Conservation (phyloP, 1,139 yeast species). For the Tardiomyces blankii region DNA sequence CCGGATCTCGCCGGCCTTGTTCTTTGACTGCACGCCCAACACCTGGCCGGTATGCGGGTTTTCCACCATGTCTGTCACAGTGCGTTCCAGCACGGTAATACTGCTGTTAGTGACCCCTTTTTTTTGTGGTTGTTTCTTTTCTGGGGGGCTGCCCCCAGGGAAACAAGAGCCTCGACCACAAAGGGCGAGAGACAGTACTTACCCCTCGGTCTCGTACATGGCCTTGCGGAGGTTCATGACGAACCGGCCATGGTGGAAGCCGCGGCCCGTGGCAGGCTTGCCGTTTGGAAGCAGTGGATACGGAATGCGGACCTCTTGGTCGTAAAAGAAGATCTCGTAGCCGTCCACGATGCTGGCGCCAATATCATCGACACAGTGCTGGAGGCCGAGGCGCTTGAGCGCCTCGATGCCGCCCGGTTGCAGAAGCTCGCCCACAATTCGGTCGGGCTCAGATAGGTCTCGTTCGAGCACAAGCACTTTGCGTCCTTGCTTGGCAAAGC, state of each 20-base stretch:
- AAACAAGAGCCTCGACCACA: too few relatives aligned
- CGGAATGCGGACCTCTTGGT: constrained; percentile 44
- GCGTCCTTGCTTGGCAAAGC: constrained; percentile 83
- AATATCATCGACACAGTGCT: constrained; percentile 64
- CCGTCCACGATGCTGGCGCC: constrained; percentile 75
- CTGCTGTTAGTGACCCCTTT: constrained; percentile 6
- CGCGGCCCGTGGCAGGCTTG: constrained; percentile 48
- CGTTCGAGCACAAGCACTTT: constrained; percentile 56
- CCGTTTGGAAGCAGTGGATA: constrained; percentile 40
- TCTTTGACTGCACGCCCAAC: constrained; percentile 47
- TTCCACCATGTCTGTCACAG: constrained; percentile 53
- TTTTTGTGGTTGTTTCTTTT: too few relatives aligned
- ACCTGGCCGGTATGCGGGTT: constrained; percentile 42
- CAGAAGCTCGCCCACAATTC: constrained; percentile 93
- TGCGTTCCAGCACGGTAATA: constrained; percentile 72
- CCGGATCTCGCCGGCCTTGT: constrained; percentile 14
- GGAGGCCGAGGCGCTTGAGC: constrained; percentile 69
- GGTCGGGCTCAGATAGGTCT: constrained; percentile 84
- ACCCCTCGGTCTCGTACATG: not conserved
- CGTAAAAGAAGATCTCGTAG: constrained; percentile 62
- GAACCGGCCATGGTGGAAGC: constrained; percentile 88
- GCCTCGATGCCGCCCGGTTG: constrained; percentile 94
- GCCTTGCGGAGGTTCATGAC: constrained; percentile 55
- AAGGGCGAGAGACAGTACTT: not conserved
- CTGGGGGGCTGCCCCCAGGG: too few relatives aligned